A percentile compares a stretch with the other conserved stretches of the same genome.
These are phyloP conservation scores for Mimosa pudica DNA, from an alignment of 306 rosid species.

Conservation along the genomic window DNA sequence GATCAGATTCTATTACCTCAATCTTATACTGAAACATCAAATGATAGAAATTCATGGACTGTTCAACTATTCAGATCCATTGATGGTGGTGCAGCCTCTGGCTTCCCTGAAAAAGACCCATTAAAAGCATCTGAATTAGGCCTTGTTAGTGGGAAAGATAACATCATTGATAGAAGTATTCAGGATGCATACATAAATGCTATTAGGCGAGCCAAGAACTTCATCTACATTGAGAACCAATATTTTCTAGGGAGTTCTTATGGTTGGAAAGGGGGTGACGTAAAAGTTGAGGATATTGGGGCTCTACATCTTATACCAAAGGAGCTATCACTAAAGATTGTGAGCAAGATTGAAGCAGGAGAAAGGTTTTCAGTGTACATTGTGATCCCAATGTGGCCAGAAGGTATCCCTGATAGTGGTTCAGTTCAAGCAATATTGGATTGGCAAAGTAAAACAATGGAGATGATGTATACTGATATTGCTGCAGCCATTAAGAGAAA, in stretches of 20 bases:
- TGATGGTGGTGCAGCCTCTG: slow-evolving; percentile 74
- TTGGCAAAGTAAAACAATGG: slow-evolving; percentile 85
- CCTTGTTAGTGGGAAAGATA: slow-evolving; percentile 80
- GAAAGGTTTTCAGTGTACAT: slow-evolving; percentile 71
- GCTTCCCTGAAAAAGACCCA: slow-evolving; percentile 58
- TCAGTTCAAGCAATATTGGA: slow-evolving; percentile 85
- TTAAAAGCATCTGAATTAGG: slow-evolving; percentile 45
- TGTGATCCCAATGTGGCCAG: slow-evolving; percentile 96
- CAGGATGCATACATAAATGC: slow-evolving; percentile 87
- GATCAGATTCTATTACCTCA: slow-evolving; percentile 39
- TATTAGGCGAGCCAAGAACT: slow-evolving; percentile 72
- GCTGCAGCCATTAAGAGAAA: slow-evolving; percentile 55
- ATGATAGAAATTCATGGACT: slow-evolving; percentile 59
- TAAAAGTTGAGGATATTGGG: slow-evolving; percentile 60
- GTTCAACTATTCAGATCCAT: slow-evolving; percentile 86
- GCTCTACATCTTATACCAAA: slow-evolving; percentile 86
- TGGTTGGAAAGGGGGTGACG: slow-evolving; percentile 65
- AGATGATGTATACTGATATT: slow-evolving; percentile 86
- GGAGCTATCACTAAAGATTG: slow-evolving; percentile 77
- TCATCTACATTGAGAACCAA: slow-evolving; percentile 89
- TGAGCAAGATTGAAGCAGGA: slow-evolving; percentile 81
- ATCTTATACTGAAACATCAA: slow-evolving; percentile 2
- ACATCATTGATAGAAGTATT: slow-evolving; percentile 67
- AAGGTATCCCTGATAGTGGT: slow-evolving; percentile 80
- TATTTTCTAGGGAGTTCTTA: slow-evolving; percentile 87